These are phyloP conservation scores for Aspergillus transmontanensis DNA, from an alignment of 2,329 filamentous ascomycete genomes.

Conservation along the genomic window DNA sequence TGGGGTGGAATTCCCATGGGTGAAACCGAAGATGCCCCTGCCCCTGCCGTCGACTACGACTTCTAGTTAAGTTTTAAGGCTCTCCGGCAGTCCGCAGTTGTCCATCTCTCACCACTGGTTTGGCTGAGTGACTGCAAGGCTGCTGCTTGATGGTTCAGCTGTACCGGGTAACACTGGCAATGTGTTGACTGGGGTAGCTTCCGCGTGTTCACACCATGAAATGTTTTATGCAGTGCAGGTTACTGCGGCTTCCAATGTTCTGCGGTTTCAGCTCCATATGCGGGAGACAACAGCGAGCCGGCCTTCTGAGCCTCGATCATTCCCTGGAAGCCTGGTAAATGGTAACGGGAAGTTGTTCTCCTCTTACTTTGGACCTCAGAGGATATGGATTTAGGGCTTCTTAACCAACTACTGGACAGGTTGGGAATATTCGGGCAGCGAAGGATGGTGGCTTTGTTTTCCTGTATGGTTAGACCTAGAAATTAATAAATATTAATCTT, in stretches of 20 bases:
- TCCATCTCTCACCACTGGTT: neutral
- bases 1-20: constrained; percentile 21
- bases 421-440: constrained; percentile 7
- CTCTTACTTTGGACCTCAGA: neutral
- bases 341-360: neutral
- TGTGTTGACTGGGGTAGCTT: neutral
- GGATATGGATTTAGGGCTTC: neutral
- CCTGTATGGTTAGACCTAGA: neutral
- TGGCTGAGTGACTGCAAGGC: neutral
- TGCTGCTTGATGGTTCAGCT: neutral
- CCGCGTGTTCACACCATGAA: neutral
- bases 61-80: neutral
- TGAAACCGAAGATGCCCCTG: constrained; percentile 12
- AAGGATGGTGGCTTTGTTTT: constrained; percentile 6
- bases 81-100: neutral
- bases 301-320: neutral
- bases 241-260: neutral
- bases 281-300: neutral
- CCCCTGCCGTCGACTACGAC: neutral
- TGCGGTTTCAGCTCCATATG: neutral
- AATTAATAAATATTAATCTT: neutral
- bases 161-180: neutral
- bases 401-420: constrained; percentile 5
- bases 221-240: neutral
- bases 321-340: neutral